Base-by-base conservation (phyloP, 2,329 filamentous ascomycete species). In the Beauveria caledonica region DNA sequence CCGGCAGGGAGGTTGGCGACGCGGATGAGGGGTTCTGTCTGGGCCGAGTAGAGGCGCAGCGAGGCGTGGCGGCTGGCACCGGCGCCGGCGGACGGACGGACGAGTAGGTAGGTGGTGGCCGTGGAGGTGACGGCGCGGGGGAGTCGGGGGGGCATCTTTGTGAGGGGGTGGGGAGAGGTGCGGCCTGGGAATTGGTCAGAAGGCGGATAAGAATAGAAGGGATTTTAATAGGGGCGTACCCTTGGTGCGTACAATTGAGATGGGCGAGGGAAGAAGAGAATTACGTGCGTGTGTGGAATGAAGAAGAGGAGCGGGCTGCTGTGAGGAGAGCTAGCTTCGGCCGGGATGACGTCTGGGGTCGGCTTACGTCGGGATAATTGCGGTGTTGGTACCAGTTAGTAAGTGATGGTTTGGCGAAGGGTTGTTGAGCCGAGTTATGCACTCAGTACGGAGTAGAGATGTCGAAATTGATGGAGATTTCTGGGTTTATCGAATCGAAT, bases 1-100 rank as follows among this genome's bases (percentile, higher is more conserved):
- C 91, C 86, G 3, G 92, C 89, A 48, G 89, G 87, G 53, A 96
- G 76, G 73, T 88, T 86, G 63, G 85, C 87, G 65, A 90, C 82
- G 69, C 87, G 86, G 74, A 96, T 77, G 52, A 86, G 75, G 11
- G 84, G 78, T 49, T 79, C 72, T 36, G 75, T 66, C 40, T 76
- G 72, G 64, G 78, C 78, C 13, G 78, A 78, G 68, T 80, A 80
- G 63, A 71, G 65, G 57, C 70, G 69, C 29, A 48, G 48, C 5
- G 49, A 42, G 36, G 21, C n/a, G 58, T 17, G 40, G 39, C 44
- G 39, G 58, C 63, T 60, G 62, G 65, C 65, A 55, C 66, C 52
- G 53, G 63, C 50, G 29, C 29, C 29, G 29, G 64, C 55, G 42
- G 66, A 58, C 39, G 60, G 40, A 45, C 65, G 64, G 46, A 61